A percentile compares a stretch with the other conserved stretches of the same genome.
phyloP scores from a whole-genome alignment of 345 rosid species.

The Eucalyptus cladocalyx region DNA sequence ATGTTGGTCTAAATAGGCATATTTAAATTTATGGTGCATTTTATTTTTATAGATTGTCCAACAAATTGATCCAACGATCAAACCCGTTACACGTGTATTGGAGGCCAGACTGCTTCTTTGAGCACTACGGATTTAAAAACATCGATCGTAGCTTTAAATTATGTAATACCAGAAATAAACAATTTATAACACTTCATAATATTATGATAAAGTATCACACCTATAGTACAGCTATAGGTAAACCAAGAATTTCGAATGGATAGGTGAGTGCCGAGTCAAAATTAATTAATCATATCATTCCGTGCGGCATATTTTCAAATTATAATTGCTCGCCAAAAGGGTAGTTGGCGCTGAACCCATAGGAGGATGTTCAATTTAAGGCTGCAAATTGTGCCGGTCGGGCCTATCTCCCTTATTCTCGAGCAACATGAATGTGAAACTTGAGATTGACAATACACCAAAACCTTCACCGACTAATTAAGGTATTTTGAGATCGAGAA shows the following conservation, averaged over 20 bases:
- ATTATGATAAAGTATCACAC: background rate
- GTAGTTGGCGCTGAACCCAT: background rate
- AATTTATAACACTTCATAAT: background rate
- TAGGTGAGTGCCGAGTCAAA: background rate
- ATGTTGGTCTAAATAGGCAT: background rate
- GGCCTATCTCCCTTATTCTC: background rate
- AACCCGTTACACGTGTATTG: background rate
- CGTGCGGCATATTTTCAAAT: background rate
- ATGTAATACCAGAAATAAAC: background rate
- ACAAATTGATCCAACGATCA: background rate
- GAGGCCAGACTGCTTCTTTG: background rate
- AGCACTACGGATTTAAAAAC: background rate
- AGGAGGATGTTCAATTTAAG: background rate
- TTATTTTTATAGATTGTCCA: background rate
- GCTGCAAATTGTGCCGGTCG: background rate
- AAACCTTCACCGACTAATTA: background rate
- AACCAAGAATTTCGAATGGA: background rate
- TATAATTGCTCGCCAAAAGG: background rate
- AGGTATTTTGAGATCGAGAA: background rate
- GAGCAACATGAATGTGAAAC: background rate
- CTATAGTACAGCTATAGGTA: background rate
- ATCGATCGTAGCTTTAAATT: background rate
- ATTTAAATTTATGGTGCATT: background rate
- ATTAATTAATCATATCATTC: background rate
- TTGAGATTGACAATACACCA: background rate